phyloP scores from a whole-genome alignment of 2,329 filamentous ascomycete species.

The Botrytis squamosa region DNA sequence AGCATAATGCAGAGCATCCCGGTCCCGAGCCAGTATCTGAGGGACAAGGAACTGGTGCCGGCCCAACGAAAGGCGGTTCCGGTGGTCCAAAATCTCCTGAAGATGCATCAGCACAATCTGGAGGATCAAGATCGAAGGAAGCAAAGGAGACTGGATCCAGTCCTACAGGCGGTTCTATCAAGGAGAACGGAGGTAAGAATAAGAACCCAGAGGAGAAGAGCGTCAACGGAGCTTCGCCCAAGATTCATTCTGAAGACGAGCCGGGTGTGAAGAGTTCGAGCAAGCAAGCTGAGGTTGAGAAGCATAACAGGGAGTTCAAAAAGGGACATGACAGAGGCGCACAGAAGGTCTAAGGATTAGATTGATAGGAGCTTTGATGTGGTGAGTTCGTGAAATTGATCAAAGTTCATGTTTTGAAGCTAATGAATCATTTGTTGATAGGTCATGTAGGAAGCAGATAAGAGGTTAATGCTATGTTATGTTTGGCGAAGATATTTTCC shows the following conservation, averaged over 20 bases:
- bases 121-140: conserved; percentile 44
- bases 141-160: conserved; percentile 42
- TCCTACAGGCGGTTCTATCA: conserved; percentile 34
- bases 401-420: neutral
- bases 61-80: conserved; percentile 40
- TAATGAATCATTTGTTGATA: neutral
- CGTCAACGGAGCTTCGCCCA: conserved; percentile 23
- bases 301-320: conserved; percentile 59
- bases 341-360: conserved; percentile 46
- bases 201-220: neutral
- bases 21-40: conserved; percentile 44
- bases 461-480: neutral
- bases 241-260: conserved; percentile 29
- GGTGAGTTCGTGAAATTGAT: conserved; percentile 29
- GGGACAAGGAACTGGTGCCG: conserved; percentile 42
- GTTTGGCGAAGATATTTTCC: neutral
- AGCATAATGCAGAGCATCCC: conserved; percentile 45
- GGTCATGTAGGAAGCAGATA: neutral
- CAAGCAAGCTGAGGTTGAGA: conserved; percentile 56
- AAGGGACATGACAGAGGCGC: conserved; percentile 50
- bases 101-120: conserved; percentile 42
- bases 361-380: conserved; percentile 55
- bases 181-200: conserved; percentile 33
- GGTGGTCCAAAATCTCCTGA: conserved; percentile 33
- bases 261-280: conserved; percentile 39